Evolutionary conservation across 495 filamentous ascomycete genomes (phyloP), one percentile per base, ranked within the genome.

Genomic region (Trypethelium eluteriae): DNA sequence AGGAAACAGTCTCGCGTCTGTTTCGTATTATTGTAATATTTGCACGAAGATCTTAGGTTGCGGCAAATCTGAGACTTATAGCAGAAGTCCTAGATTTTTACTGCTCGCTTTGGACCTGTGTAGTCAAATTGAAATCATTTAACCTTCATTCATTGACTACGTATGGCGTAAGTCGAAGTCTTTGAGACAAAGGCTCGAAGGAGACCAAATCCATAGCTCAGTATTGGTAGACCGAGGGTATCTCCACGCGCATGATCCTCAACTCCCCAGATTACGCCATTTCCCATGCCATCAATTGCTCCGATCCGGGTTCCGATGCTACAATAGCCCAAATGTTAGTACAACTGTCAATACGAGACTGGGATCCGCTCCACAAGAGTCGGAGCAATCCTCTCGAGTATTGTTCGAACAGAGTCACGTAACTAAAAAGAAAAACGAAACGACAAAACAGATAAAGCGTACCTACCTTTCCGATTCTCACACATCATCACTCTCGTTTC

Each of bases 311-410:
- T 5, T 10, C 11, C 3, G 9, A 59, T 59, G 53, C 53, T 59
- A 18, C 53, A 59, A 59, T 34, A 5, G 53, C 53, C 53, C n/a
- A 59, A 35, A 36, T 14, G 53, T 59, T 59, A 59, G 53, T 18
- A 59, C n/a, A 36, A 18, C 32, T 18, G 53, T 36, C 49, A 18
- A 53, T 5, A 53, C 3, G 5, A 11, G 32, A 59, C 11, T n/a
- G 11, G 53, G 32, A 59, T 36, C 5, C 25, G 18, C 32, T 18
- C 32, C 53, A 34, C 7, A 53, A 5, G 18, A 5, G 11, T 53
- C n/a, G 49, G 18, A n/a, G 18, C 7, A 34, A 18, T 7, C 18
- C 53, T 7, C 53, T 14, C 25, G 7, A 59, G n/a, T 36, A n/a
- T 9, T 10, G 36, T 18, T 6, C 32, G 7, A 18, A 14, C 53